Evolutionary conservation across 306 rosid species (phyloP).

Genomic region (Hippophae rhamnoides): DNA sequence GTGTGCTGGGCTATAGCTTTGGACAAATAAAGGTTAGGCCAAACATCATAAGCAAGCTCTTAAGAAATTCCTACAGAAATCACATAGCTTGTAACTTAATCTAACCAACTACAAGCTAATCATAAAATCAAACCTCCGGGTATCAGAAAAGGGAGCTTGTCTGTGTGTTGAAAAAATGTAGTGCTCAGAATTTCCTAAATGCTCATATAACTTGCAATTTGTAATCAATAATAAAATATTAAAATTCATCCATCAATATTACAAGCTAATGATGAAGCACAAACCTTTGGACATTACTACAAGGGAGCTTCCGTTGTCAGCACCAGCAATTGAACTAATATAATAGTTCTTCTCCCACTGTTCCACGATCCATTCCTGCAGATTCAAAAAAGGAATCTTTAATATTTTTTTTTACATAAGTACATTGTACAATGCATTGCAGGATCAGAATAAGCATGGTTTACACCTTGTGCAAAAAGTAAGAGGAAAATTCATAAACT

Average conservation of each 20-base stretch:
- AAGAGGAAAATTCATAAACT: conserved; percentile 72
- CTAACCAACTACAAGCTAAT: too few species aligned
- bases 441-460: conserved; percentile 4
- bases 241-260: not conserved
- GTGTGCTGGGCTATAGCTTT: too few species aligned
- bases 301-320: conserved; percentile 57
- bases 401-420: not conserved
- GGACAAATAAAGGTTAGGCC: too few species aligned
- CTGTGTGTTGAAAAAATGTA: too few species aligned
- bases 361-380: conserved; percentile 62
- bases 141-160: too few species aligned
- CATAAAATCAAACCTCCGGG: too few species aligned
- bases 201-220: not conserved
- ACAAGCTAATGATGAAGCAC: not conserved
- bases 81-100: too few species aligned
- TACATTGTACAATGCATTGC: too few species aligned
- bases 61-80: too few species aligned
- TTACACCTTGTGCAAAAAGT: conserved; percentile 79
- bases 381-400: conserved; percentile 2
- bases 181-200: too few species aligned
- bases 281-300: conserved; percentile 65
- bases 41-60: too few species aligned
- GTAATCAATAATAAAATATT: not conserved
- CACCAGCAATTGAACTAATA: conserved; percentile 58
- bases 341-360: conserved; percentile 63